phyloP scores from a whole-genome alignment of 345 rosid genomes.

The Punica granatum region DNA sequence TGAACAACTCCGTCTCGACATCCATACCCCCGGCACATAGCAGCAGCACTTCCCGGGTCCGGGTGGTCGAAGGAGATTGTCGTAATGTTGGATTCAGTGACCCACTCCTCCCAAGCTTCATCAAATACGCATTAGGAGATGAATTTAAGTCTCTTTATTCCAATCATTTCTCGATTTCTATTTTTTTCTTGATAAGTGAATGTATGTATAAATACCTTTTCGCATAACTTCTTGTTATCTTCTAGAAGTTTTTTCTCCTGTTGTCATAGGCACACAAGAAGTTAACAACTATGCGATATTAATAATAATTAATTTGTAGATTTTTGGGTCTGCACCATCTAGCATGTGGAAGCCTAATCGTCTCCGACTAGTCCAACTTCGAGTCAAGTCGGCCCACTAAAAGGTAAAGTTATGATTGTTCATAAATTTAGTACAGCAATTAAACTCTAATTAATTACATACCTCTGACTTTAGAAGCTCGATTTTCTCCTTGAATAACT shows the following conservation, averaged over 20 bases:
- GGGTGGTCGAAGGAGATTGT: background rate
- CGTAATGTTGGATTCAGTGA: background rate
- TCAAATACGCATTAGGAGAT: background rate
- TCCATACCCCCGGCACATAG: background rate
- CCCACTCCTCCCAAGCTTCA: background rate
- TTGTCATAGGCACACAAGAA: background rate
- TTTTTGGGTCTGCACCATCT: background rate
- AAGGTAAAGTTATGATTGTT: no score
- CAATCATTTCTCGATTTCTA: no score
- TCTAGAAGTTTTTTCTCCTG: conserved; percentile 14
- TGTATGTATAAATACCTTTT: conserved; percentile 3
- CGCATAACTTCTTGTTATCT: conserved; percentile 3
- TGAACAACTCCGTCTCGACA: conserved; percentile 16
- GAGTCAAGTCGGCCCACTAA: no score
- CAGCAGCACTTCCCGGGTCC: background rate
- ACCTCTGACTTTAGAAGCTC: conserved; percentile 67
- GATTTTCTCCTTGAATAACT: conserved; percentile 47
- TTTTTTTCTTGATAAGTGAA: no score
- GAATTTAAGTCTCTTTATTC: background rate
- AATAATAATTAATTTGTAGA: background rate
- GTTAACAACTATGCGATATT: background rate
- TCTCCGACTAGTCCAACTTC: no score
- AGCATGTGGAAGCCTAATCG: no score
- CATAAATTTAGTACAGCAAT: no score
- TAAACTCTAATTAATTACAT: background rate